Percentiles rank a stretch among this genome's conserved stretches.
phyloP scores from a whole-genome alignment of 1,139 yeast species.

The Kluyveromyces marxianus region DNA sequence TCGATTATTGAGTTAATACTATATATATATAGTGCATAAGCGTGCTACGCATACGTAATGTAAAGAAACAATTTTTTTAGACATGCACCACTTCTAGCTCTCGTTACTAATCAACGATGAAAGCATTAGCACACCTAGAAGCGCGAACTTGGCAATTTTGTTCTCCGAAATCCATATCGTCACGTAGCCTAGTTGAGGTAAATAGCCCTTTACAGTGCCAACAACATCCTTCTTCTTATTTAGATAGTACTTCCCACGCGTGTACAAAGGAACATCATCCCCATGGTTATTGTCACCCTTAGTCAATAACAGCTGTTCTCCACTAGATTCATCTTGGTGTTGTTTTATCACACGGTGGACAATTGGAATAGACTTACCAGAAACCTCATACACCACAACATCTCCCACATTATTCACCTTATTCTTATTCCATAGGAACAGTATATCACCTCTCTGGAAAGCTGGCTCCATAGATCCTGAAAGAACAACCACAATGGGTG shows the following conservation, averaged over 20 bases:
- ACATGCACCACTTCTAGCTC: constrained; percentile 3
- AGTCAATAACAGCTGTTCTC: constrained; percentile 71
- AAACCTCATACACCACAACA: constrained; percentile 86
- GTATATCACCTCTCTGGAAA: constrained; percentile 93
- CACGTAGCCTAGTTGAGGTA: constrained; percentile 88
- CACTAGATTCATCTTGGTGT: constrained; percentile 20
- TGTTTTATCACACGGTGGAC: constrained; percentile 92
- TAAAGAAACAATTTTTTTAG: not conserved
- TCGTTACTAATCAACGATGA: constrained; percentile 26
- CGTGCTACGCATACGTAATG: too few relatives aligned
- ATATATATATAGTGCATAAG: not conserved
- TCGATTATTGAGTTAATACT: not conserved
- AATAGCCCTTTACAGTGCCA: constrained; percentile 85
- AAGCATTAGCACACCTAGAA: constrained; percentile 26
- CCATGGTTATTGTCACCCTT: constrained; percentile 95
- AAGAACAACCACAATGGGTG: constrained; percentile 93
- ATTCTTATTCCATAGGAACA: constrained; percentile 85
- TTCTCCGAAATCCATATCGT: constrained; percentile 92
- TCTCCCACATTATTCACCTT: constrained; percentile 74
- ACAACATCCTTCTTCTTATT: constrained; percentile 71
- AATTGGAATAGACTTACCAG: constrained; percentile 78
- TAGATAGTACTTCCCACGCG: constrained; percentile 66
- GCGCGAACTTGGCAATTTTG: constrained; percentile 27
- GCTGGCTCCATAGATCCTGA: constrained; percentile 99
- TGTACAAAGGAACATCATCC: constrained; percentile 83